phyloP scores from a whole-genome alignment of 441 rosid species.

The Croton setiger region DNA sequence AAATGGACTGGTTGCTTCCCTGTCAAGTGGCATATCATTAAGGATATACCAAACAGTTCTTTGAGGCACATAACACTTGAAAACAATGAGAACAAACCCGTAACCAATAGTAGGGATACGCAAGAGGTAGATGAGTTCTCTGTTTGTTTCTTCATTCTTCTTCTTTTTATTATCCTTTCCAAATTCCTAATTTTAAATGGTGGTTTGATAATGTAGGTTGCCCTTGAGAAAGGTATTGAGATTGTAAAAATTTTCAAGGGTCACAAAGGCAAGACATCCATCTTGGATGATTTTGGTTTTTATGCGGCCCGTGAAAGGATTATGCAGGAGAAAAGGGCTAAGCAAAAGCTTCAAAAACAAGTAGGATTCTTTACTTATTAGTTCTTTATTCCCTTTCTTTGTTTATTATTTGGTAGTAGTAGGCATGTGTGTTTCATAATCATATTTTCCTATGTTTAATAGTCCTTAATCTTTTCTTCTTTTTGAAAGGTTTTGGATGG shows the following conservation, averaged over 20 bases:
- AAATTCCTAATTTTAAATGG: conserved; percentile 10
- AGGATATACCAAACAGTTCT: conserved; percentile 85
- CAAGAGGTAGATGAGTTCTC: conserved; percentile 66
- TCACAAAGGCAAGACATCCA: conserved; percentile 63
- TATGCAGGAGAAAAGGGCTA: conserved; percentile 71
- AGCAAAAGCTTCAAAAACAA: conserved; percentile 69
- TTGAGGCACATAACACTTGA: conserved; percentile 88
- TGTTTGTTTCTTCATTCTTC: background rate
- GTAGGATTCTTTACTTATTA: conserved; percentile 24
- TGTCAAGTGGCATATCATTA: conserved; percentile 86
- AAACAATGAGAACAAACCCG: conserved; percentile 95
- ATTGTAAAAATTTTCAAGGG: conserved; percentile 70
- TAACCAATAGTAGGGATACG: conserved; percentile 94
- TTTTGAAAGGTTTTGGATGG: conserved; percentile 44
- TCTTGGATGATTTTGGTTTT: conserved; percentile 89
- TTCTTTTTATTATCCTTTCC: background rate
- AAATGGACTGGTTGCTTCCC: conserved; percentile 98
- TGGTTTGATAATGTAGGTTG: conserved; percentile 44
- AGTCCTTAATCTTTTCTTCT: background rate
- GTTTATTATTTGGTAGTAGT: background rate
- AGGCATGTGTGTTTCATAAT: background rate
- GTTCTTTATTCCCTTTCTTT: background rate
- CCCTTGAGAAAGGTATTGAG: conserved; percentile 59
- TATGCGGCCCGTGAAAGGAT: conserved; percentile 75
- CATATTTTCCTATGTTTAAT: background rate